Evolutionary conservation across 345 rosid species (phyloP).

Genomic region (Citrus unshiu): DNA sequence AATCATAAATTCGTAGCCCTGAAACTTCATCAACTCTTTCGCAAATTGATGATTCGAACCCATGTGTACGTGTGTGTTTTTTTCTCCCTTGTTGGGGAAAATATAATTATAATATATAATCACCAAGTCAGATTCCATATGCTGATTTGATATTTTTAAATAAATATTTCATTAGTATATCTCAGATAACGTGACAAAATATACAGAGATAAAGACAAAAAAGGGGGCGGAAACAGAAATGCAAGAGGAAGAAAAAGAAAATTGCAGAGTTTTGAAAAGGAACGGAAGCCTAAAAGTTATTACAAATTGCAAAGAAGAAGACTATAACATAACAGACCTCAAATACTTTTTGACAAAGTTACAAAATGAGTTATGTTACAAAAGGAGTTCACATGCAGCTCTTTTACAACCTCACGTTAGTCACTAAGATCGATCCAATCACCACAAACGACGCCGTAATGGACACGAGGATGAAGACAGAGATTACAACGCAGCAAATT

Average conservation of each 20-base stretch:
- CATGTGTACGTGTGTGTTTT: neutral
- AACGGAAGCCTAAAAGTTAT: neutral
- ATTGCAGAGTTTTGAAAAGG: neutral
- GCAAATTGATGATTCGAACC: conserved; percentile 12
- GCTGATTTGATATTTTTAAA: no score
- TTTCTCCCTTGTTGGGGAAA: neutral
- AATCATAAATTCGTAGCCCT: neutral
- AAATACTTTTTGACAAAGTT: neutral
- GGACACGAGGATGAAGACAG: neutral
- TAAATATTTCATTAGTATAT: neutral
- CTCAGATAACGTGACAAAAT: neutral
- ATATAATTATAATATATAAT: no score
- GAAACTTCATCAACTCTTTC: conserved; percentile 9
- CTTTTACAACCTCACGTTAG: conserved; percentile 8
- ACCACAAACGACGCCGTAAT: neutral
- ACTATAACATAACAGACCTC: neutral
- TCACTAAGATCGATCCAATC: neutral
- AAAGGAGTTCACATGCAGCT: conserved; percentile 5
- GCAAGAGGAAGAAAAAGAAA: neutral
- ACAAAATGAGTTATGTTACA: neutral
- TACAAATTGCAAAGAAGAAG: neutral
- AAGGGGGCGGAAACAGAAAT: neutral
- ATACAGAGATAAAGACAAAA: neutral
- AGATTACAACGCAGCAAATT: neutral
- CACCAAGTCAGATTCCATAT: neutral